phyloP scores from a whole-genome alignment of 2,329 filamentous ascomycete species.

The Neofusicoccum ribis region DNA sequence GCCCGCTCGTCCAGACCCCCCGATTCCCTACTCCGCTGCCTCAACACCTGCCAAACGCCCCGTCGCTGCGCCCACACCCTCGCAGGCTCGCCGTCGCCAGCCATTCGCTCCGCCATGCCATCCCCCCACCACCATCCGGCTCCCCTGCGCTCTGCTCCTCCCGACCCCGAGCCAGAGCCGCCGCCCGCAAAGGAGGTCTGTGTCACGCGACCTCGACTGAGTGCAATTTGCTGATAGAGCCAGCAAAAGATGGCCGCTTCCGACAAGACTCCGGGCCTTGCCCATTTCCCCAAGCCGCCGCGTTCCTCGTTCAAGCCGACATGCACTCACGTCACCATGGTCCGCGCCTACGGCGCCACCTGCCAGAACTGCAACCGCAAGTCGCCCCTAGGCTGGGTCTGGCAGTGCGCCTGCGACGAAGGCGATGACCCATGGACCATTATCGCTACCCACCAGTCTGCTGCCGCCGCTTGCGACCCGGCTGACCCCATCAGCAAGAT shows the following conservation, averaged over 20 bases:
- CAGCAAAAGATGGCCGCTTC: background rate
- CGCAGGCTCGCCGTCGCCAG: background rate
- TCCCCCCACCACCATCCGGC: background rate
- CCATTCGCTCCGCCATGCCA: background rate
- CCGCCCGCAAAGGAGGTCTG: background rate
- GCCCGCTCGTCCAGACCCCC: background rate
- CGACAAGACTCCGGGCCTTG: background rate
- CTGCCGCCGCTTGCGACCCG: slow-evolving; percentile 24
- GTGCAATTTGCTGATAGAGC: slow-evolving; percentile 6
- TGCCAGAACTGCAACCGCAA: slow-evolving; percentile 61
- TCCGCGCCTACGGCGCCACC: slow-evolving; percentile 59
- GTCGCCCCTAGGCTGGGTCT: slow-evolving; percentile 69
- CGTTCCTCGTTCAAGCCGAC: slow-evolving; percentile 19
- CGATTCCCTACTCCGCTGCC: background rate
- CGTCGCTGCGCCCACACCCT: background rate
- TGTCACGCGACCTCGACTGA: slow-evolving; percentile 8
- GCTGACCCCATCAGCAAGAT: background rate
- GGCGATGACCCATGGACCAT: slow-evolving; percentile 12
- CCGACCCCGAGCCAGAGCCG: background rate
- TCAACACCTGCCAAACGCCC: background rate
- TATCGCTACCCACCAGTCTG: background rate
- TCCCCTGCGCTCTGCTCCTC: background rate
- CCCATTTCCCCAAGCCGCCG: slow-evolving; percentile 7
- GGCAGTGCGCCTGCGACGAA: slow-evolving; percentile 68
- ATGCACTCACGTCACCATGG: slow-evolving; percentile 71